phyloP scores from a whole-genome alignment of 768 basidiomycete genomes.

The Lactarius deliciosus region DNA sequence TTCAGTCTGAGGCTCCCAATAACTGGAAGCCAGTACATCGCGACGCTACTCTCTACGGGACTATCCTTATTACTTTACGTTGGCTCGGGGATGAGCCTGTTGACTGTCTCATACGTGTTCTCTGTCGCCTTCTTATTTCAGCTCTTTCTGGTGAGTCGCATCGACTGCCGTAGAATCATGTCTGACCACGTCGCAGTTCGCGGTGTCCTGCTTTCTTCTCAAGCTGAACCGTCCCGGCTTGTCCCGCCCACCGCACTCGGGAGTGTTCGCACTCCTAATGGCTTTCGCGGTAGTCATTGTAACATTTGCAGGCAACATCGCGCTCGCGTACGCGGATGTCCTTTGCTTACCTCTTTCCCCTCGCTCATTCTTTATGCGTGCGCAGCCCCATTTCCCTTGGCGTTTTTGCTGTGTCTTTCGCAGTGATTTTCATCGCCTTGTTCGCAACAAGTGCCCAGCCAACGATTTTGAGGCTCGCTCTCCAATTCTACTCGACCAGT shows the following conservation, averaged over 20 bases:
- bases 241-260: constrained; percentile 26
- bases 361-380: neutral
- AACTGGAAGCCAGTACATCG: constrained; percentile 25
- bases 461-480: constrained; percentile 10
- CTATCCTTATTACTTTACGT: constrained; percentile 27
- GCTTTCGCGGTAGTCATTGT: constrained; percentile 24
- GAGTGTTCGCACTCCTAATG: constrained; percentile 22
- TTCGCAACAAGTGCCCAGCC: constrained; percentile 24
- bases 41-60: constrained; percentile 19
- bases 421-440: constrained; percentile 16
- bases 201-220: constrained; percentile 25
- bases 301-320: constrained; percentile 28
- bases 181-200: constrained; percentile 17
- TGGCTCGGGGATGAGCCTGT: constrained; percentile 29
- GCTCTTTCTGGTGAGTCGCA: constrained; percentile 23
- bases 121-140: constrained; percentile 30
- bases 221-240: constrained; percentile 26
- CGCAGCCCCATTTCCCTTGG: constrained; percentile 27
- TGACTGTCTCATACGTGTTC: constrained; percentile 28
- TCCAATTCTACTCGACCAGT: constrained; percentile 17
- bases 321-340: constrained; percentile 17
- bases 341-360: neutral
- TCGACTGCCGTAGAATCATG: neutral
- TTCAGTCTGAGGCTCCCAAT: constrained; percentile 26
- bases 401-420: constrained; percentile 23